phyloP scores from a whole-genome alignment of 1,139 yeast genomes.

The Starmera stellimalicola region DNA sequence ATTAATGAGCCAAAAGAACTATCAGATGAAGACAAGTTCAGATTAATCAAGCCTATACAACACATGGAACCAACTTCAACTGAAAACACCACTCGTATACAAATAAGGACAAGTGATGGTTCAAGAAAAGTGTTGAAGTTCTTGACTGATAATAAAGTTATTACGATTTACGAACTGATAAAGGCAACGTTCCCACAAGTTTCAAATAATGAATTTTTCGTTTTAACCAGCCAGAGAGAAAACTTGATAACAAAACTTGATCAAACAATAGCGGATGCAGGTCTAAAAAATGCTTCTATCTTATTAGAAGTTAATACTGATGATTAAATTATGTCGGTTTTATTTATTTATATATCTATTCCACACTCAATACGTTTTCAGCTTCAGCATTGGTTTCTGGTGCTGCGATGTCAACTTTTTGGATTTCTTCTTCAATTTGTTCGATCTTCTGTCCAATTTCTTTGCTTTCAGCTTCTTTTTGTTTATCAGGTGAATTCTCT shows the following conservation, averaged over 20 bases:
- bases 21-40: slow-evolving; percentile 18
- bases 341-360: too few relatives aligned
- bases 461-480: neutral
- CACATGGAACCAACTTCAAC: slow-evolving; percentile 55
- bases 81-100: slow-evolving; percentile 63
- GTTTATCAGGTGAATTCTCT: slow-evolving; percentile 2
- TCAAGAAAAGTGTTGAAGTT: slow-evolving; percentile 73
- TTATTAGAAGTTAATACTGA: slow-evolving; percentile 42
- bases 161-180: slow-evolving; percentile 49
- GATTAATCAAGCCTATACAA: slow-evolving; percentile 30
- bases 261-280: slow-evolving; percentile 60
- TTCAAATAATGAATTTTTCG: slow-evolving; percentile 36
- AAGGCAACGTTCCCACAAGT: slow-evolving; percentile 45
- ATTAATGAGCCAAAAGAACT: neutral
- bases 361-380: too few relatives aligned
- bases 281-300: slow-evolving; percentile 73
- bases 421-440: neutral
- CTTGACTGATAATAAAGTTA: slow-evolving; percentile 43
- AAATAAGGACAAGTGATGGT: slow-evolving; percentile 82
- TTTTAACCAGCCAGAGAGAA: slow-evolving; percentile 51
- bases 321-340: too few relatives aligned
- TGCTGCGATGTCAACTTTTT: too few relatives aligned
- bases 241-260: slow-evolving; percentile 55
- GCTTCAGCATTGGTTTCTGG: too few relatives aligned
- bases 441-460: neutral